Base-by-base conservation (phyloP, 78 protist species). In the Chrysochromulina parva region DNA sequence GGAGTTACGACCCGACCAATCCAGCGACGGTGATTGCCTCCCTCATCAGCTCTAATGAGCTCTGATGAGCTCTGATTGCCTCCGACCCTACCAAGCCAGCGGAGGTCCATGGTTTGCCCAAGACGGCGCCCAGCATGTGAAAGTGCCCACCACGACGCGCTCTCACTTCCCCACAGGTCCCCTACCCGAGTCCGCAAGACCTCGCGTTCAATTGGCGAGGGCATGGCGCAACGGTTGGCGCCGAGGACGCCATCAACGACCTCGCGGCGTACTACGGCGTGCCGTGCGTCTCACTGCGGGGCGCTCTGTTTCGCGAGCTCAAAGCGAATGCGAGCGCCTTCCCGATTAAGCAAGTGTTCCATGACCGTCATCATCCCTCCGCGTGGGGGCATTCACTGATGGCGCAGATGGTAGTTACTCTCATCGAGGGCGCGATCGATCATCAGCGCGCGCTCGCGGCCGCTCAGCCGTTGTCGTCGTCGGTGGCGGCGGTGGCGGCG, bases 371-470 rank as follows among this genome's bases (percentile, higher is more conserved):
- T 55, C 82, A 74, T 24, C 82, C 82, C n/a, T 53, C n/a, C 28
- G 82, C 82, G 55, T 74, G 82, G 82, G 82, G 82, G 28, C 82
- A 74, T 55, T 74, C 82, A 22, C 82, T 74, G 14, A 38, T 74
- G 57, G 82, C 82, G 24, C 82, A 74, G 82, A 53, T 74, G 26
- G 57, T 74, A 22, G 22, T 74, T 24, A 55, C 2, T 13, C 82
- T 14, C 26, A 28, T 74, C 53, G 28, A 20, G n/a, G 26, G 9
- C 28, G 71, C 71, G 71, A 20, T 19, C 28, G 57, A 14, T 38
- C 38, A 38, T 38, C 38, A 38, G 38, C 38, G 38, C 38, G 38
- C 38, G 38, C 38, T 38, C 38, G 38, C 38, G 38, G 38, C 38
- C 38, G 38, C 38, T 38, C 38, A 38, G 38, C 38, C 38, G 38